phyloP scores from a whole-genome alignment of 257 asterid genomes.

The Mitragyna speciosa region DNA sequence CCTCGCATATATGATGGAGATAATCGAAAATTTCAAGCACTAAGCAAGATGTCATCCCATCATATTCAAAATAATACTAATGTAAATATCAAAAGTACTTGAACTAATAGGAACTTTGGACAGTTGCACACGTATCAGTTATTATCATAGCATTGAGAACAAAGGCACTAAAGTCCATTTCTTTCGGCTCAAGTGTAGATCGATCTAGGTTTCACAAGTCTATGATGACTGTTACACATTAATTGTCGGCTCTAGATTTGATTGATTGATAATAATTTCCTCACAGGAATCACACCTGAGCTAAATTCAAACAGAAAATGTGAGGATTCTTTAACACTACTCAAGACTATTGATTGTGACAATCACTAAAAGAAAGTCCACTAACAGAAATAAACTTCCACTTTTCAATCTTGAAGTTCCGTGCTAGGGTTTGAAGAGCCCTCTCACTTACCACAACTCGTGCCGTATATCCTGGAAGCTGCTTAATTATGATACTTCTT shows the following conservation, averaged over 20 bases:
- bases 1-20: background rate
- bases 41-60: background rate
- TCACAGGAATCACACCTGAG: background rate
- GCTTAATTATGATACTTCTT: background rate
- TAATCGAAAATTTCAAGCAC: background rate
- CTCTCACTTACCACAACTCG: background rate
- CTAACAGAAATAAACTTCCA: background rate
- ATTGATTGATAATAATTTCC: background rate
- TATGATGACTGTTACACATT: background rate
- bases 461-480: background rate
- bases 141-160: background rate
- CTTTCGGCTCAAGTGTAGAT: conserved; percentile 14
- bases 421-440: background rate
- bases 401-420: background rate
- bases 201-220: background rate
- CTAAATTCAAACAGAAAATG: background rate
- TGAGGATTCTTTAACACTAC: background rate
- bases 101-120: background rate
- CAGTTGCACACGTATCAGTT: background rate
- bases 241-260: conserved; percentile 2
- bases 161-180: background rate
- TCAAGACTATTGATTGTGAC: conserved; percentile 1
- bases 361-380: background rate
- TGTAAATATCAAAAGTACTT: background rate
- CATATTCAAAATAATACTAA: background rate